These are phyloP conservation scores for Corymbia maculata DNA, from an alignment of 345 rosid species.

Conservation along the genomic window DNA sequence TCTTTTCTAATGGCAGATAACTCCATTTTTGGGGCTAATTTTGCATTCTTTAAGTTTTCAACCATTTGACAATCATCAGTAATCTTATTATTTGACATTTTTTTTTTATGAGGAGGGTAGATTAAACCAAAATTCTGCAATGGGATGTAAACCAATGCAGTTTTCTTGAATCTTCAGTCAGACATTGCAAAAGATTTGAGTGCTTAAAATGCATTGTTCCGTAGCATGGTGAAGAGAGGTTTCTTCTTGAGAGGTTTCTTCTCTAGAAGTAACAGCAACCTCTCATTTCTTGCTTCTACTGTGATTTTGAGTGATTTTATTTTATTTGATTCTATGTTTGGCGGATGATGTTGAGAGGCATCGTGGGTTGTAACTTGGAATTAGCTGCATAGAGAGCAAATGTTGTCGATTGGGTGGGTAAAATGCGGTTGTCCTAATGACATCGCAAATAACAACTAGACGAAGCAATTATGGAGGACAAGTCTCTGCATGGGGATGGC, in stretches of 20 bases:
- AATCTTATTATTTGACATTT: not conserved
- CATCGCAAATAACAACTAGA: not conserved
- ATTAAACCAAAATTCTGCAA: not conserved
- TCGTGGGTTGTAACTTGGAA: not conserved
- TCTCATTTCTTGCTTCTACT: not conserved
- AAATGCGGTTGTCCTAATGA: not conserved
- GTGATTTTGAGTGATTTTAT: not conserved
- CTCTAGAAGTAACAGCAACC: not conserved
- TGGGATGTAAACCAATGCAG: not conserved
- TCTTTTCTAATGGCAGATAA: not conserved
- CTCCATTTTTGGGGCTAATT: not conserved
- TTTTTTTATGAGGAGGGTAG: not conserved
- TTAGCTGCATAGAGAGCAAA: not conserved
- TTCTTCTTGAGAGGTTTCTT: not conserved
- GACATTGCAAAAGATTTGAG: not conserved
- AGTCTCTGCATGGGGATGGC: not conserved
- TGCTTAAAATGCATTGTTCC: not conserved
- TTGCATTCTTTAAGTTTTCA: not conserved
- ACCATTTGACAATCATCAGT: not conserved
- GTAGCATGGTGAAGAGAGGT: not conserved
- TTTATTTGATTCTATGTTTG: not conserved
- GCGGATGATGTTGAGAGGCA: not conserved
- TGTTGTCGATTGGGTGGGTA: not conserved
- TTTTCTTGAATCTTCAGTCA: not conserved
- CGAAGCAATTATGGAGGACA: not conserved